Percentiles rank a stretch among this genome's conserved stretches.
Evolutionary conservation across 768 basidiomycete genomes (phyloP).

Genomic region (Hericium rajendrae): DNA sequence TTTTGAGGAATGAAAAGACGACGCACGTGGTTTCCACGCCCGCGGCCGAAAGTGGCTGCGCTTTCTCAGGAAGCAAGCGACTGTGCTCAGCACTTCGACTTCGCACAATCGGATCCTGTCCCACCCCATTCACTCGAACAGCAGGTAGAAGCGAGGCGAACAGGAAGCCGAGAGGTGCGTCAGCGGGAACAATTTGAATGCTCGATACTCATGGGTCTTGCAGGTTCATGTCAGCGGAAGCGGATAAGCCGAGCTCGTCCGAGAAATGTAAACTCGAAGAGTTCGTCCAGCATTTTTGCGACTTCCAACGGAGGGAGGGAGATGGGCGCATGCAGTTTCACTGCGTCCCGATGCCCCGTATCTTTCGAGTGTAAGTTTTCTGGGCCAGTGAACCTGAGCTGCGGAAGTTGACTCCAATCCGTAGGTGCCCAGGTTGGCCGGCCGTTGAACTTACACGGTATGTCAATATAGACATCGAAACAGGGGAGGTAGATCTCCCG

Average conservation of each 20-base stretch:
- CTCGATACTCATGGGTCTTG: neutral
- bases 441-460: constrained; percentile 62
- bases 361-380: constrained; percentile 57
- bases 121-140: too few species aligned
- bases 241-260: neutral
- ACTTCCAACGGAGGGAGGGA: constrained; percentile 22
- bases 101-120: too few species aligned
- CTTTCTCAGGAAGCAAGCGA: too few species aligned
- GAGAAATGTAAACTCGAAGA: constrained; percentile 54
- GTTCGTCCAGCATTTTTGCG: constrained; percentile 64
- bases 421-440: constrained; percentile 55
- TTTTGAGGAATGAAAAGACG: neutral
- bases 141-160: too few species aligned
- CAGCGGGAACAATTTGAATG: too few species aligned
- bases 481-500: constrained; percentile 44
- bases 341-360: constrained; percentile 67
- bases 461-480: constrained; percentile 36
- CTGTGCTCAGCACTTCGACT: too few species aligned
- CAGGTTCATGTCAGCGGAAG: neutral
- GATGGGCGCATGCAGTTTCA: constrained; percentile 27
- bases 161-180: too few species aligned
- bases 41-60: too few species aligned
- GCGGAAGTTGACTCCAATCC: too few species aligned
- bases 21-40: neutral
- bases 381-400: too few species aligned